phyloP scores from a whole-genome alignment of 257 asterid species.

The Knoxia roxburghii region DNA sequence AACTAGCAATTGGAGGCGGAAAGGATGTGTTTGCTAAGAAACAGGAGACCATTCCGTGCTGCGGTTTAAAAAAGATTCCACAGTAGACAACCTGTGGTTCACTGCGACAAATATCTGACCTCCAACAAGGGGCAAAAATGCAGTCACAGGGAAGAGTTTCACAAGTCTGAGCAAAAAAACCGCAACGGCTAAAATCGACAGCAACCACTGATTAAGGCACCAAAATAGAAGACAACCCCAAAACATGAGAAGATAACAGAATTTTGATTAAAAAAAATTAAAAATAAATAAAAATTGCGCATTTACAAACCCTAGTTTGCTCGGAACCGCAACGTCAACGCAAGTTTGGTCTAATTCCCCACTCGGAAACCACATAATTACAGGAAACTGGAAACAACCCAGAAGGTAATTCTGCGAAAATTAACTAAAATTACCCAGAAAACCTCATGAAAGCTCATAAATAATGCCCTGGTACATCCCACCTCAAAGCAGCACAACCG shows the following conservation, averaged over 20 bases:
- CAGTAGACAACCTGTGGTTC: neutral
- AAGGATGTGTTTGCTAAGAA: neutral
- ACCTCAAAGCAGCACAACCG: conserved; percentile 5
- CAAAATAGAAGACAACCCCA: neutral
- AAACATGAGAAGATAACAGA: neutral
- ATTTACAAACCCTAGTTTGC: conserved; percentile 18
- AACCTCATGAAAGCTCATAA: neutral
- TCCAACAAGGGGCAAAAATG: neutral
- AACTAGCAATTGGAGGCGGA: neutral
- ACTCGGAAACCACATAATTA: neutral
- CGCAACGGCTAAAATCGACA: neutral
- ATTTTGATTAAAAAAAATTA: no score
- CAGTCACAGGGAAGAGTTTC: neutral
- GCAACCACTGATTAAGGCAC: neutral
- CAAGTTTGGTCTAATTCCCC: conserved; percentile 4
- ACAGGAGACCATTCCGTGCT: neutral
- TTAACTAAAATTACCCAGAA: neutral
- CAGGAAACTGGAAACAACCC: neutral
- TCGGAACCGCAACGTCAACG: neutral
- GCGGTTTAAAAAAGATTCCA: neutral
- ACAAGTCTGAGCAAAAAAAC: neutral
- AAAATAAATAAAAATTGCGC: neutral
- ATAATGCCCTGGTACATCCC: conserved; percentile 3
- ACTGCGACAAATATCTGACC: conserved; percentile 1
- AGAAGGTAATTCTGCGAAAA: neutral